Evolutionary conservation across 148 eudicot genomes (phyloP).

Genomic region (Rheum nobile): DNA sequence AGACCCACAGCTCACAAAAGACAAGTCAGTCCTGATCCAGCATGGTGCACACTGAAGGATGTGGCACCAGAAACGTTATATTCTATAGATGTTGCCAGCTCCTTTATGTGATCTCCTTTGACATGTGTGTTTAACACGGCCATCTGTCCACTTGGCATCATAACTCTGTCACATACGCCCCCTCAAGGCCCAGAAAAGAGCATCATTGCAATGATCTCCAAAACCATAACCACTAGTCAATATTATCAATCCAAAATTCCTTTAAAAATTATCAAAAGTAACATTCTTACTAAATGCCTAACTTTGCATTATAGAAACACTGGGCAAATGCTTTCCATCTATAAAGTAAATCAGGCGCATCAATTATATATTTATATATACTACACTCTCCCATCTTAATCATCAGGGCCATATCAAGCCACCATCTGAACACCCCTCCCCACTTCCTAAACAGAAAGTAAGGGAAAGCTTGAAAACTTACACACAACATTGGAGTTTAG

Average conservation of each 20-base stretch:
- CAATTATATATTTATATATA: too few relatives aligned
- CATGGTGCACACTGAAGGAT: background rate
- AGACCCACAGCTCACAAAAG: background rate
- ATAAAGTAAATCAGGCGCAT: background rate
- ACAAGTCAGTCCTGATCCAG: background rate
- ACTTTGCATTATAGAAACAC: background rate
- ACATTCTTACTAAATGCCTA: background rate
- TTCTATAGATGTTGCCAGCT: too few relatives aligned
- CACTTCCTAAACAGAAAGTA: background rate
- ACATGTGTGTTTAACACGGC: background rate
- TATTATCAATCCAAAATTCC: background rate
- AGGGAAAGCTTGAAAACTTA: background rate
- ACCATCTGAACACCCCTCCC: background rate
- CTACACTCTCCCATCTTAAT: background rate
- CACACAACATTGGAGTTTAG: background rate
- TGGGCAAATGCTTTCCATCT: background rate
- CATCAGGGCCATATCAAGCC: background rate
- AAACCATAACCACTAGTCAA: background rate
- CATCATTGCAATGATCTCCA: background rate
- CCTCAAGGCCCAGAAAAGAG: background rate
- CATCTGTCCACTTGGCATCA: background rate
- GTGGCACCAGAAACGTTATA: too few relatives aligned
- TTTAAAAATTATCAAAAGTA: background rate
- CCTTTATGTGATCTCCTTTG: too few relatives aligned
- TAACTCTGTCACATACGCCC: background rate